Percentiles rank a stretch among this genome's conserved stretches.
phyloP scores from a whole-genome alignment of 2,329 filamentous ascomycete species.

The Aureobasidium sp. region DNA sequence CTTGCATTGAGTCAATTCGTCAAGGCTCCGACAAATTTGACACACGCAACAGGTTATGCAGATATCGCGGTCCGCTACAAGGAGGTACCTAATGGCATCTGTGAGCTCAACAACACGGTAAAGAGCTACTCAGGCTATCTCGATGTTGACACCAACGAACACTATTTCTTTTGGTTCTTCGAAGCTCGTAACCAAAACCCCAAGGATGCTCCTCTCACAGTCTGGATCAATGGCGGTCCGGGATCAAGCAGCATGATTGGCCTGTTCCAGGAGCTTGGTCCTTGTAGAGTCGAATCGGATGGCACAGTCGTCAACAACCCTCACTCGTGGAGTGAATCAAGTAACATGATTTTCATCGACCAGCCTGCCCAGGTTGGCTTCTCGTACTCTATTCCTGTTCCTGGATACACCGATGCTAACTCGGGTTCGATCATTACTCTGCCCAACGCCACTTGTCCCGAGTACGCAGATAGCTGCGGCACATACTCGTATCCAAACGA shows the following conservation, averaged over 20 bases:
- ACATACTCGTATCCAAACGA: conserved; percentile 49
- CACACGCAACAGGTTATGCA: conserved; percentile 36
- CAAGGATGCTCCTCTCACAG: conserved; percentile 48
- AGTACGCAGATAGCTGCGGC: conserved; percentile 46
- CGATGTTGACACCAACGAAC: conserved; percentile 44
- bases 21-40: conserved; percentile 38
- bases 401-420: conserved; percentile 32
- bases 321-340: conserved; percentile 56
- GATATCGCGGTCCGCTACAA: conserved; percentile 52
- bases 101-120: conserved; percentile 49
- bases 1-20: conserved; percentile 38
- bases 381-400: conserved; percentile 44
- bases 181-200: conserved; percentile 46
- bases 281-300: conserved; percentile 45
- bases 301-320: conserved; percentile 50
- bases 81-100: conserved; percentile 48
- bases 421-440: conserved; percentile 35
- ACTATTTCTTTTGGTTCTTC: conserved; percentile 54
- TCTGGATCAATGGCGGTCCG: conserved; percentile 57
- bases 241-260: conserved; percentile 53
- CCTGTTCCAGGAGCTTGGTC: conserved; percentile 45
- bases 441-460: conserved; percentile 43
- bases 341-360: conserved; percentile 65
- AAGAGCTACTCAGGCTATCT: conserved; percentile 52
- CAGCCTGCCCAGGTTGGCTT: conserved; percentile 56